Conservation (phyloP, 495 filamentous ascomycete species). For the Xylaria curta region DNA sequence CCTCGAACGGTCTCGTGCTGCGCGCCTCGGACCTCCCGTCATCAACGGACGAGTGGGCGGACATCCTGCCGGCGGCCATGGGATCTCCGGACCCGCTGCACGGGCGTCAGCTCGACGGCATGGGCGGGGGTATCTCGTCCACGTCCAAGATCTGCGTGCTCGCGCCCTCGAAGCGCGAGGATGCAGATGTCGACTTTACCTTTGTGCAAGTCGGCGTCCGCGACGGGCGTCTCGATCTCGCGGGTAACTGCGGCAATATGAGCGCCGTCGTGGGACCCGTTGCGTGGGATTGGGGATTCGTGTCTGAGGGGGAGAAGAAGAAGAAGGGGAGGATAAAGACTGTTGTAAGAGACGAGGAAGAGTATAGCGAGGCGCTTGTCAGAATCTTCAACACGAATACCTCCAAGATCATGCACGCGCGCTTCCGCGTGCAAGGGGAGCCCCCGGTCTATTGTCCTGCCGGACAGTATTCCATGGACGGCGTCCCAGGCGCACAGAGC, state of each 20-base stretch:
- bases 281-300: slow-evolving; percentile 63
- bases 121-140: slow-evolving; percentile 73
- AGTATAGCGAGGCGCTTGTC: slow-evolving; percentile 31
- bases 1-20: slow-evolving; percentile 72
- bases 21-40: slow-evolving; percentile 57
- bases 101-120: slow-evolving; percentile 72
- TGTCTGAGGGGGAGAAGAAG: slow-evolving; percentile 27
- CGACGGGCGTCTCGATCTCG: slow-evolving; percentile 64
- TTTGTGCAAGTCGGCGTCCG: slow-evolving; percentile 72
- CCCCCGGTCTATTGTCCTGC: slow-evolving; percentile 40
- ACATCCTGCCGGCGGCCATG: slow-evolving; percentile 66
- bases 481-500: slow-evolving; percentile 65
- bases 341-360: neutral
- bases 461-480: slow-evolving; percentile 70
- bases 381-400: slow-evolving; percentile 60
- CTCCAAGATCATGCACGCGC: slow-evolving; percentile 53
- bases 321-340: neutral
- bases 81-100: slow-evolving; percentile 69
- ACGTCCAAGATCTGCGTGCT: slow-evolving; percentile 76
- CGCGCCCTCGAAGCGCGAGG: slow-evolving; percentile 51
- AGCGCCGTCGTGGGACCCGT: slow-evolving; percentile 69
- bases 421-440: slow-evolving; percentile 50
- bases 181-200: slow-evolving; percentile 74
- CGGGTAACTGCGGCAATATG: slow-evolving; percentile 81
- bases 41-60: slow-evolving; percentile 48